Conservation (phyloP, 2,329 filamentous ascomycete species). For the Cercospora janseana region DNA sequence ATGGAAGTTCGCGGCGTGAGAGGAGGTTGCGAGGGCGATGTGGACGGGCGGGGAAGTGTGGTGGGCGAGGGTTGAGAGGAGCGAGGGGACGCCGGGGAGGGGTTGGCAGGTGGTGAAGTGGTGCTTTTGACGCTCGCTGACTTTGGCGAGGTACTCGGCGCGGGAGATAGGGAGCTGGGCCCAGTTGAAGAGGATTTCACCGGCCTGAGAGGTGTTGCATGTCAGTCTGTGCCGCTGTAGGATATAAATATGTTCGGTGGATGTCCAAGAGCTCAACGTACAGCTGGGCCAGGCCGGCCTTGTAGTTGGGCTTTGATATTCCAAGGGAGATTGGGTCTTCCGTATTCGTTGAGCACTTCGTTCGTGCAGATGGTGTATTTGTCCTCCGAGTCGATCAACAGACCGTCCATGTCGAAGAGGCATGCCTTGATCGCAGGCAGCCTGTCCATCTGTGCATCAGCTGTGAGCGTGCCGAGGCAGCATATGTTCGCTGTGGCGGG, state of each 20-base stretch:
- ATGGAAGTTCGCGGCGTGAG: slow-evolving; percentile 67
- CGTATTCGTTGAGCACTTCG: slow-evolving; percentile 72
- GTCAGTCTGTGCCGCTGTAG: background rate
- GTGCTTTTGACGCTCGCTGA: slow-evolving; percentile 63
- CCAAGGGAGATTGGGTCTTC: slow-evolving; percentile 78
- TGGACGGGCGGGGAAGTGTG: slow-evolving; percentile 53
- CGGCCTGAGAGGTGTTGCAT: slow-evolving; percentile 40
- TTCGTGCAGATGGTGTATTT: slow-evolving; percentile 83
- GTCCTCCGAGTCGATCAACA: slow-evolving; percentile 92
- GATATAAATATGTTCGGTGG: background rate
- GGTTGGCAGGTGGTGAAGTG: slow-evolving; percentile 74
- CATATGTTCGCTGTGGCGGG: background rate
- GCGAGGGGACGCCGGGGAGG: slow-evolving; percentile 70
- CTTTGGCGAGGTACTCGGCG: slow-evolving; percentile 64
- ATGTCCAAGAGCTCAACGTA: too few species aligned
- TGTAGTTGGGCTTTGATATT: slow-evolving; percentile 86
- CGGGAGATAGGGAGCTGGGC: slow-evolving; percentile 74
- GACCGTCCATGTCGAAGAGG: slow-evolving; percentile 98
- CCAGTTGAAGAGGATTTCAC: slow-evolving; percentile 72
- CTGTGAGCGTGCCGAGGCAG: slow-evolving; percentile 18
- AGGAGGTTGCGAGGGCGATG: slow-evolving; percentile 83
- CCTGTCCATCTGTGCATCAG: slow-evolving; percentile 21
- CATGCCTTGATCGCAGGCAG: slow-evolving; percentile 82
- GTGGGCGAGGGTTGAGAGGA: slow-evolving; percentile 59
- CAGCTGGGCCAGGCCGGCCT: slow-evolving; percentile 59